Evolutionary conservation across 1,139 yeast genomes (phyloP).

Genomic region (Groenewaldozyma sp.): DNA sequence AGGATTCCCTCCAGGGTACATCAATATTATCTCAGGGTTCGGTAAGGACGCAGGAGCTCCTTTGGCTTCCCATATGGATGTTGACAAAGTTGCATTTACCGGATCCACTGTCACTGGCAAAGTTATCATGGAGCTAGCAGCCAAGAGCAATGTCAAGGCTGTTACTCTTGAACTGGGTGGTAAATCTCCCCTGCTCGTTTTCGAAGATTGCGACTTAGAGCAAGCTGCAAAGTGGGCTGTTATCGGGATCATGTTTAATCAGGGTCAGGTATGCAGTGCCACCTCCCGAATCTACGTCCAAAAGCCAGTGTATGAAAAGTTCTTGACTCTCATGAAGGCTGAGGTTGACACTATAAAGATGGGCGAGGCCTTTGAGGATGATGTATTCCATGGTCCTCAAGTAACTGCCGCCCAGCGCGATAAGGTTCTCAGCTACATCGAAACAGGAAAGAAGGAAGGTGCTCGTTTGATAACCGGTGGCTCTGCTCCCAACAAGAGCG

Average conservation of each 20-base stretch:
- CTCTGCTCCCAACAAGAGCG: slow-evolving; percentile 57
- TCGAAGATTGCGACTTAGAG: slow-evolving; percentile 61
- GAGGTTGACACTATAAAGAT: slow-evolving; percentile 18
- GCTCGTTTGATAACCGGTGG: slow-evolving; percentile 54
- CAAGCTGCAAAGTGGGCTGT: slow-evolving; percentile 53
- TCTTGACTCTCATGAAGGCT: slow-evolving; percentile 41
- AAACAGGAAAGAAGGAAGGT: slow-evolving; percentile 58
- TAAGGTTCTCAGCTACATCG: slow-evolving; percentile 52
- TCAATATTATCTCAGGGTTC: slow-evolving; percentile 66
- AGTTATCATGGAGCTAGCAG: slow-evolving; percentile 59
- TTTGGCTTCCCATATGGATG: slow-evolving; percentile 54
- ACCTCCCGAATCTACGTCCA: slow-evolving; percentile 77
- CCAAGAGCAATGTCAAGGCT: slow-evolving; percentile 39
- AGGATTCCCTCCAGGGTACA: slow-evolving; percentile 72
- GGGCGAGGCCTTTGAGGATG: slow-evolving; percentile 33
- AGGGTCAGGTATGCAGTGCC: slow-evolving; percentile 86
- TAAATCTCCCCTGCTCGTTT: slow-evolving; percentile 73
- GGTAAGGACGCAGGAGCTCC: slow-evolving; percentile 72
- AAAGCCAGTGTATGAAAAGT: slow-evolving; percentile 62
- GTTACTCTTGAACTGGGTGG: slow-evolving; percentile 83
- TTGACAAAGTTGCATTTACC: slow-evolving; percentile 74
- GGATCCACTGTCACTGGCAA: slow-evolving; percentile 79
- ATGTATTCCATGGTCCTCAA: slow-evolving; percentile 68
- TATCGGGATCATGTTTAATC: slow-evolving; percentile 64
- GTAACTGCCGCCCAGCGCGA: slow-evolving; percentile 60